A percentile compares a stretch with the other conserved stretches of the same genome.
Evolutionary conservation across 345 rosid species (phyloP).

Genomic region (Brassica nigra): DNA sequence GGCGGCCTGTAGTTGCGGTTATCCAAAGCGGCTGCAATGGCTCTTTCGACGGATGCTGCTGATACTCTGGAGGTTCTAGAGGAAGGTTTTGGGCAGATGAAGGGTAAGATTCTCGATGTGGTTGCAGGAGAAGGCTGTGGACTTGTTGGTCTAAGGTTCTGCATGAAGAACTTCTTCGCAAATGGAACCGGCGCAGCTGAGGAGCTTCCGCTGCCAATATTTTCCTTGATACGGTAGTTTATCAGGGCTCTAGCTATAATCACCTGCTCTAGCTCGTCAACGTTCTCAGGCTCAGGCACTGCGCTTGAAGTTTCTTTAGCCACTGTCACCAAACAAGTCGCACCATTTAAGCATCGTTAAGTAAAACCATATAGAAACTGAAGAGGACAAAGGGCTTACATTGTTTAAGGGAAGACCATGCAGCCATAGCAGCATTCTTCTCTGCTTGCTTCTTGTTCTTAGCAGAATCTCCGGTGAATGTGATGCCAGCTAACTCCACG

Average conservation of each 20-base stretch:
- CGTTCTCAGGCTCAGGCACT: slow-evolving; percentile 73
- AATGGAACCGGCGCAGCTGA: slow-evolving; percentile 62
- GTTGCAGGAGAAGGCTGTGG: slow-evolving; percentile 71
- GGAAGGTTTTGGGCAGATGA: slow-evolving; percentile 68
- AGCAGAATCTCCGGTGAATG: slow-evolving; percentile 89
- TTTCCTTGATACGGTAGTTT: slow-evolving; percentile 80
- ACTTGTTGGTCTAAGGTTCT: slow-evolving; percentile 80
- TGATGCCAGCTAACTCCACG: slow-evolving; percentile 89
- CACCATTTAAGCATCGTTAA: not conserved
- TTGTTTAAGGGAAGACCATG: slow-evolving; percentile 93
- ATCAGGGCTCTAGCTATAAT: slow-evolving; percentile 80
- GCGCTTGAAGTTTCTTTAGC: slow-evolving; percentile 89
- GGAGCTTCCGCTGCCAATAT: slow-evolving; percentile 58
- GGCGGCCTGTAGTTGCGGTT: slow-evolving; percentile 38
- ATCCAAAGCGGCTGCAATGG: slow-evolving; percentile 43
- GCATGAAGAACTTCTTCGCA: slow-evolving; percentile 64
- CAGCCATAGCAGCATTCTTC: slow-evolving; percentile 99
- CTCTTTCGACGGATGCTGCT: slow-evolving; percentile 21
- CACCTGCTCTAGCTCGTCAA: slow-evolving; percentile 91
- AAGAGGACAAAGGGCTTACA: slow-evolving; percentile 50
- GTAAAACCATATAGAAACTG: not conserved
- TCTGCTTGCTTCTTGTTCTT: slow-evolving; percentile 99
- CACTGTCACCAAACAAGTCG: slow-evolving; percentile 51
- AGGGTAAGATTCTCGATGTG: slow-evolving; percentile 86
- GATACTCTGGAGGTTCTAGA: slow-evolving; percentile 55